phyloP scores from a whole-genome alignment of 164 flowering plant genomes.

The Akebia trifoliata region DNA sequence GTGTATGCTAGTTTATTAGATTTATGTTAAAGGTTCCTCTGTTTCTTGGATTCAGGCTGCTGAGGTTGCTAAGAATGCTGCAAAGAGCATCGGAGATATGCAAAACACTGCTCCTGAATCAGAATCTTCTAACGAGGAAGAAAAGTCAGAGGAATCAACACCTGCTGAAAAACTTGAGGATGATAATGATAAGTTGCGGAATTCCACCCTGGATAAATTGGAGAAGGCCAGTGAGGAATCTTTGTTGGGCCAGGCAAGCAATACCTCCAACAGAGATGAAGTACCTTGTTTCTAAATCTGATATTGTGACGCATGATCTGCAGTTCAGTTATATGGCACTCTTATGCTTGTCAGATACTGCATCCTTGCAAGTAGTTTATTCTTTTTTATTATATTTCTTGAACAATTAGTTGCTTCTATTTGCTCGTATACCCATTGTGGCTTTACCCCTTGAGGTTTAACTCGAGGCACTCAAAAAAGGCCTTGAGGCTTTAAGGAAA shows the following conservation, averaged over 20 bases:
- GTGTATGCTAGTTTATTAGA: too few relatives aligned
- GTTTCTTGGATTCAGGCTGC: conserved; percentile 50
- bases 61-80: conserved; percentile 73
- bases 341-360: not conserved
- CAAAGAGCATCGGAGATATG: conserved; percentile 65
- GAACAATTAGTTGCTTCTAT: not conserved
- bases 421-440: too few relatives aligned
- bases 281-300: not conserved
- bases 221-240: conserved; percentile 93
- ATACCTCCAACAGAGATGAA: conserved; percentile 1
- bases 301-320: not conserved
- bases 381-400: not conserved
- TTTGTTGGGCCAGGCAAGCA: conserved; percentile 81
- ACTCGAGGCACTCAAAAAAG: too few relatives aligned
- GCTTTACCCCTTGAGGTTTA: too few relatives aligned
- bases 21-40: not conserved
- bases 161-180: conserved; percentile 43
- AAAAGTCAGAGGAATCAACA: conserved; percentile 30
- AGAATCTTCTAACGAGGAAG: conserved; percentile 53
- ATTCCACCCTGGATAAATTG: conserved; percentile 66
- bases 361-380: not conserved
- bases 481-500: too few relatives aligned
- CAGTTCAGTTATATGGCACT: not conserved
- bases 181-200: conserved; percentile 47
- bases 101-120: conserved; percentile 40